These are phyloP conservation scores for Physcomitrium patens DNA, from an alignment of 225 moss, liverwort and hornwort genomes.

Conservation along the genomic window DNA sequence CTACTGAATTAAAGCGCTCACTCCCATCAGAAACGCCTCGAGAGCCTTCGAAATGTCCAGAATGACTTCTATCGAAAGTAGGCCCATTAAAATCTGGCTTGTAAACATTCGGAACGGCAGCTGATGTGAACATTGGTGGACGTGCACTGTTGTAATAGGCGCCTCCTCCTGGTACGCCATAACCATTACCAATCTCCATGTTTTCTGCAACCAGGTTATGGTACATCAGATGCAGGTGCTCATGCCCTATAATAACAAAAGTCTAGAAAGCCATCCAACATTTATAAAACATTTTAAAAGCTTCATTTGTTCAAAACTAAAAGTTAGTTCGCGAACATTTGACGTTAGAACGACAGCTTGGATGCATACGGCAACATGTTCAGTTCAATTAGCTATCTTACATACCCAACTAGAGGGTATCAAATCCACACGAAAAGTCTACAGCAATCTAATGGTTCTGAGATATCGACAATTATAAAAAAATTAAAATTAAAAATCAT, in stretches of 20 bases:
- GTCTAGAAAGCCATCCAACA: slow-evolving; percentile 15
- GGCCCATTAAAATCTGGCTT: slow-evolving; percentile 53
- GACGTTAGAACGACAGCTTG: slow-evolving; percentile 34
- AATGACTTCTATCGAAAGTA: slow-evolving; percentile 49
- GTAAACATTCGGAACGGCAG: slow-evolving; percentile 61
- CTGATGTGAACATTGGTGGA: slow-evolving; percentile 80
- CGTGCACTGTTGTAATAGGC: slow-evolving; percentile 76
- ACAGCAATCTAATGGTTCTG: slow-evolving; percentile 32
- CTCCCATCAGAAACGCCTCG: slow-evolving; percentile 52
- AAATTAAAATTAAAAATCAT: too few species aligned
- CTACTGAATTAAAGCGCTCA: slow-evolving; percentile 56
- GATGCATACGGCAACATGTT: slow-evolving; percentile 26
- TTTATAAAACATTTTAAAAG: neutral
- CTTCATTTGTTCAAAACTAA: neutral
- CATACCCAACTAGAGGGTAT: slow-evolving; percentile 29
- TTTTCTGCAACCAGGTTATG: slow-evolving; percentile 92
- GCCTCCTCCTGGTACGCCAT: slow-evolving; percentile 91
- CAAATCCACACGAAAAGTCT: slow-evolving; percentile 39
- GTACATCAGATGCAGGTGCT: slow-evolving; percentile 39
- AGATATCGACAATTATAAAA: slow-evolving; percentile 24
- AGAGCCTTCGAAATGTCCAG: slow-evolving; percentile 56
- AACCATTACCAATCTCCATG: slow-evolving; percentile 93
- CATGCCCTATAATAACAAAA: slow-evolving; percentile 6
- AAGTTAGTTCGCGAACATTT: slow-evolving; percentile 26
- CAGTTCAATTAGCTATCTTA: slow-evolving; percentile 30